Evolutionary conservation across 176 grass and related monocot genomes (phyloP), one percentile per base, ranked within the genome.

Genomic region (Aegilops speltoides): DNA sequence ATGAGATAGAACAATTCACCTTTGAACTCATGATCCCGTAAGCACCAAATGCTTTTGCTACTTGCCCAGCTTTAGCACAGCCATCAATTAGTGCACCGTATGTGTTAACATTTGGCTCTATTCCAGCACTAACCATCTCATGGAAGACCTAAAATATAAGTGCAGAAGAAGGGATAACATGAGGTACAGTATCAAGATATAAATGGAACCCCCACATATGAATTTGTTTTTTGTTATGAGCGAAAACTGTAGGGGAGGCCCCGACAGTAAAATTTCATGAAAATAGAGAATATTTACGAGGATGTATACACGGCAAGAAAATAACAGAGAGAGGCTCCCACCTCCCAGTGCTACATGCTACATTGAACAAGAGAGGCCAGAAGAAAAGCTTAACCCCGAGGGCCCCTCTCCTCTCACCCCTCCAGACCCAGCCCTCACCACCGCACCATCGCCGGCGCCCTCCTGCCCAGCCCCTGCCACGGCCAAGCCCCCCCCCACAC

Each of bases 21-120:
- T 98, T 98, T 34, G 96, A 92, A 87, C 91, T 90, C 93, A 98
- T 83, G 52, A 98, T 98, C 59, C 96, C 96, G 77, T 98, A 98
- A 83, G 91, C 96, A 86, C 96, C 96, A 89, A 98, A 98, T 75
- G 96, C 96, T 95, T 98, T 98, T 70, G 96, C 96, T 69, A 98
- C 90, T 81, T 98, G 96, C 77, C 96, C 91, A 90, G 91, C 89
- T 90, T 83, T 95, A 68, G 93, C 96, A 91, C 96, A 98, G 14
- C 96, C 96, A 94, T 98, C 91, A 84, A 98, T 98, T 36, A 98
- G 85, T 50, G 96, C 96, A 33, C 96, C 90, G 64, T 98, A 98
- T 76, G 96, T 98, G 40, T 98, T 95, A 59, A 91, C 90, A 94
- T 93, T 98, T 85, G 96, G 96, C 59, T 95, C 93, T 75, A 98